Base-by-base conservation (phyloP, 176 grass and related monocot genomes). In the Juncus inflexus region DNA sequence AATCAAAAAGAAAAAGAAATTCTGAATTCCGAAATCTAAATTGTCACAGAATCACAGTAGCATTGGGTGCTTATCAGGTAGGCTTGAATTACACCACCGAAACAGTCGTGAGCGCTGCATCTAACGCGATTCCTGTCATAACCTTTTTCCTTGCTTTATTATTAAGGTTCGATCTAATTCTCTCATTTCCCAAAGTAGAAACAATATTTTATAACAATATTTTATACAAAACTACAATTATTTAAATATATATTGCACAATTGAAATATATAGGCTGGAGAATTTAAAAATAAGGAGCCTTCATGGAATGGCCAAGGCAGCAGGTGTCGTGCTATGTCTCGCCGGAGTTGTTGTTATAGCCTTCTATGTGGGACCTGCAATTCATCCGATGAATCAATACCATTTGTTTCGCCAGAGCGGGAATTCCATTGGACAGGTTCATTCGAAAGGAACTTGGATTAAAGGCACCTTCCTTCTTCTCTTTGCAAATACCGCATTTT, bases 91-190 rank as follows among this genome's bases (percentile, higher is more conserved):
- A 82, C 41, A 92, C 89, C 56, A 79, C 89, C 3, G 89, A 81
- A 37, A 87, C 81, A 2, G 80, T 87, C 60, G 80, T 62, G 16
- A 83, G 80, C 0, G 88, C 84, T 5, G 65, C 74, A 0, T 61
- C 66, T 60, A 87, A 87, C 70, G 74, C 74, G 0, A 69, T 84
- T 1, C 89, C 89, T 3, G 89, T 87, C 15, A 70, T 82, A 15
- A 87, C 89, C 74, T 91, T 87, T 80, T 65, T 84, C 3, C 63
- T 87, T 19, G 84, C 89, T 12, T 60, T 91, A 35, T 40, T 91
- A 4, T 15, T 91, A 36, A 63, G 84, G 78, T 95, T 50, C 4
- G 12, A 40, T 42, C 52, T 61, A 41, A 61, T 63, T 67, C 37
- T 51, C 15, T 52, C 12, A 54, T 47, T 8, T 14, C 43, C 59